Conservation (phyloP, 192 early-diverging fungal genomes). For the Backusella liffmaniae region DNA sequence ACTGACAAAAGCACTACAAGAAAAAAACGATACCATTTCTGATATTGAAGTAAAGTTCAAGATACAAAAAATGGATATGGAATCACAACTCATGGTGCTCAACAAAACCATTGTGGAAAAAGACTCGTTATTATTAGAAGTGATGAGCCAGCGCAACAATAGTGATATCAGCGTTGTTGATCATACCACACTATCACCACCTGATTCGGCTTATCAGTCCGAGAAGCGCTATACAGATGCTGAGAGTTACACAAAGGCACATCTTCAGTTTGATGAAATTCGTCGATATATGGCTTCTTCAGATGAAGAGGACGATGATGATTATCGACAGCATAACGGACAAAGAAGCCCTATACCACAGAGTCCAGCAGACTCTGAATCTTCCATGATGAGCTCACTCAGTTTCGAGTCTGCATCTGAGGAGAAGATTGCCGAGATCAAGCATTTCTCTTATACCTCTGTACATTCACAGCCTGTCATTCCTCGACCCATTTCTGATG, state of each 20-base stretch:
- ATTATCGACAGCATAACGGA: background rate
- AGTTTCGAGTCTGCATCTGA: background rate
- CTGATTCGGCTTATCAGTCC: background rate
- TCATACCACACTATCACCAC: background rate
- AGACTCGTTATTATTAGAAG: background rate
- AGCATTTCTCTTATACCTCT: slow-evolving; percentile 14
- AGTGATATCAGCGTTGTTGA: background rate
- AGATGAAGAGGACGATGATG: background rate
- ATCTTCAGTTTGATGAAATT: slow-evolving; percentile 7
- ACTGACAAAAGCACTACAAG: background rate
- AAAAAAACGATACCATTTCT: background rate
- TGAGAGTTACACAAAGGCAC: background rate
- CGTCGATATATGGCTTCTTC: background rate
- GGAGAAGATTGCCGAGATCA: slow-evolving; percentile 2
- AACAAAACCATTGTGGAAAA: slow-evolving; percentile 13
- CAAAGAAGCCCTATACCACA: background rate
- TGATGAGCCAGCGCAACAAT: slow-evolving; percentile 13
- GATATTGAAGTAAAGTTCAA: background rate
- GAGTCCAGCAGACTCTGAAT: background rate
- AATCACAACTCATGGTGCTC: slow-evolving; percentile 9
- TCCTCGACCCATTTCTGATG: slow-evolving; percentile 1
- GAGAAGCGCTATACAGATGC: background rate
- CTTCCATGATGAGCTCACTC: background rate
- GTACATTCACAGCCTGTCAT: slow-evolving; percentile 7
- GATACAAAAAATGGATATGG: slow-evolving; percentile 8